Evolutionary conservation across 2,329 filamentous ascomycete genomes (phyloP).

Genomic region (Aphanocladium album): DNA sequence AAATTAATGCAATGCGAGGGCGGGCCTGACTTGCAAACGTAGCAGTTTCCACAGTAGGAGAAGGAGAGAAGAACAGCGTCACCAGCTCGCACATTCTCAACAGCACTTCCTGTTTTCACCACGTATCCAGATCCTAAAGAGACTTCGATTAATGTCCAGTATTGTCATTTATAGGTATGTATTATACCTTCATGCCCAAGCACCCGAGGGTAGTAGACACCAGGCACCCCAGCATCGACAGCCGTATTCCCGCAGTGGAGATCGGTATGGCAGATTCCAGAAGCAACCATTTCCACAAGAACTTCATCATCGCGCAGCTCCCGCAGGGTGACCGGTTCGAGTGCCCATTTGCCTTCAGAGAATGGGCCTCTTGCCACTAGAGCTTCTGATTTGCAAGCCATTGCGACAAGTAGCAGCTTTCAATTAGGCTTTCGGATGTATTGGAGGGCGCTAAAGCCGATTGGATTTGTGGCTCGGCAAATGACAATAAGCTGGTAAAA

Average conservation of each 20-base stretch:
- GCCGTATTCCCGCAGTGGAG: slow-evolving; percentile 37
- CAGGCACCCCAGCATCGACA: slow-evolving; percentile 14
- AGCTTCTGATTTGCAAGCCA: slow-evolving; percentile 24
- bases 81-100: slow-evolving; percentile 43
- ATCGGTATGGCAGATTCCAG: slow-evolving; percentile 53
- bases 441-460: background rate
- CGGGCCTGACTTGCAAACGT: slow-evolving; percentile 40
- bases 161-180: background rate
- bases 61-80: slow-evolving; percentile 50
- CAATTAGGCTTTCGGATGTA: background rate
- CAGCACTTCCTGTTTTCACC: slow-evolving; percentile 34
- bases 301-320: slow-evolving; percentile 39
- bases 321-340: slow-evolving; percentile 26
- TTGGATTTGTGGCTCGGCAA: background rate
- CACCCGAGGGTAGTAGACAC: slow-evolving; percentile 25
- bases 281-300: slow-evolving; percentile 47
- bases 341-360: slow-evolving; percentile 27
- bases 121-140: slow-evolving; percentile 41
- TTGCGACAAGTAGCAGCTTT: background rate
- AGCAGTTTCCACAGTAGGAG: slow-evolving; percentile 34
- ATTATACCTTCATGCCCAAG: slow-evolving; percentile 49
- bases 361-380: slow-evolving; percentile 27
- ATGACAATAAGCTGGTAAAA: background rate
- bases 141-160: background rate
- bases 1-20: slow-evolving; percentile 46